These are phyloP conservation scores for Diacronema lutheri DNA, from an alignment of 78 protist genomes.

Conservation along the genomic window DNA sequence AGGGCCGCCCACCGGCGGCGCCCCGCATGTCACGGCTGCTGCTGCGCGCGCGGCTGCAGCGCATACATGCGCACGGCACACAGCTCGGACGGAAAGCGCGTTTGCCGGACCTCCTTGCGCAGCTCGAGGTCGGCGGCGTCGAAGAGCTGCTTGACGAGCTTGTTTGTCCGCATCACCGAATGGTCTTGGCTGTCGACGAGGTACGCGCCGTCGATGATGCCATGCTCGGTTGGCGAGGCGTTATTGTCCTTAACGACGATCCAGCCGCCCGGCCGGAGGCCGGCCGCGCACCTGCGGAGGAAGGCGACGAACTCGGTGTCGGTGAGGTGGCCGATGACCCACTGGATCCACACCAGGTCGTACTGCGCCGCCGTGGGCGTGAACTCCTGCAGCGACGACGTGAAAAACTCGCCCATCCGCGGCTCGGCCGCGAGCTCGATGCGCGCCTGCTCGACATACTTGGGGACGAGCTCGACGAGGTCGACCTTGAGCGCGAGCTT, in stretches of 20 bases:
- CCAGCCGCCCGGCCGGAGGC: conserved; percentile 61
- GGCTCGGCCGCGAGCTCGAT: conserved; percentile 26
- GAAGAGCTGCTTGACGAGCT: conserved; percentile 51
- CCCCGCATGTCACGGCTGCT: too few relatives aligned
- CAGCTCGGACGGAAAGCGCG: conserved; percentile 66
- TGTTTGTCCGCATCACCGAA: conserved; percentile 63
- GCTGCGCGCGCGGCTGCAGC: too few relatives aligned
- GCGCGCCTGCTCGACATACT: conserved; percentile 64
- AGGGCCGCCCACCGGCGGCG: too few relatives aligned
- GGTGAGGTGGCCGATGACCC: conserved; percentile 72
- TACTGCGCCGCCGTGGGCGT: conserved; percentile 33
- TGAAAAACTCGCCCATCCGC: conserved; percentile 46
- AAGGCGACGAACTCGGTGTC: conserved; percentile 69
- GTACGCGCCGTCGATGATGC: conserved; percentile 24
- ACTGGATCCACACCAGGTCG: conserved; percentile 81
- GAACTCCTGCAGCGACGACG: conserved; percentile 65
- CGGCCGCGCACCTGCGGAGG: conserved; percentile 40
- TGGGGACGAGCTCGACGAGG: conserved; percentile 62
- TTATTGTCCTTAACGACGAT: conserved; percentile 77
- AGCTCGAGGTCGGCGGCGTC: conserved; percentile 47
- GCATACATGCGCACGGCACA: background rate
- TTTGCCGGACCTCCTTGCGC: conserved; percentile 40
- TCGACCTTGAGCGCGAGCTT: conserved; percentile 54
- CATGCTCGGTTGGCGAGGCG: background rate
- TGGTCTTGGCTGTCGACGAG: conserved; percentile 72